phyloP scores from a whole-genome alignment of 2,329 filamentous ascomycete species.

The Diaporthe australafricana region DNA sequence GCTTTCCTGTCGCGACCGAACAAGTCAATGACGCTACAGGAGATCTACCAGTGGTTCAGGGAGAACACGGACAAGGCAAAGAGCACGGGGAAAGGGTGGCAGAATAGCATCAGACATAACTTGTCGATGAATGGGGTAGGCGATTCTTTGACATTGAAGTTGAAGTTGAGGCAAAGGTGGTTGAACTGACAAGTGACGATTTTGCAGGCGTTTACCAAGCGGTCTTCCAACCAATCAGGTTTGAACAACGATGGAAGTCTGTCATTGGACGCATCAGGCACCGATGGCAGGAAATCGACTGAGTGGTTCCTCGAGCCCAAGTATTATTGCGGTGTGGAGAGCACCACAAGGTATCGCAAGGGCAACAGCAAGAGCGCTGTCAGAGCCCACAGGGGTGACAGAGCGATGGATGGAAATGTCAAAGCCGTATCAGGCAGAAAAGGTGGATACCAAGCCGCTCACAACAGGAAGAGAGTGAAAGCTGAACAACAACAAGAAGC shows the following conservation, averaged over 20 bases:
- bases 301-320: constrained; percentile 84
- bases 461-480: constrained; percentile 38
- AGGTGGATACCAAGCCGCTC: constrained; percentile 43
- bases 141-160: background rate
- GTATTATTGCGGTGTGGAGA: constrained; percentile 78
- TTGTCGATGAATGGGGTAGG: constrained; percentile 92
- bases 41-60: constrained; percentile 92
- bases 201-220: constrained; percentile 47
- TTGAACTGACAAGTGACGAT: background rate
- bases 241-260: constrained; percentile 32
- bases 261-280: constrained; percentile 27
- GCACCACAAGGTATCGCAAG: constrained; percentile 84
- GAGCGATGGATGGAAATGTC: constrained; percentile 15
- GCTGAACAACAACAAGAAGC: constrained; percentile 28
- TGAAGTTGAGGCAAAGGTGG: constrained; percentile 31
- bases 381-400: constrained; percentile 28
- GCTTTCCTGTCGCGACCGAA: constrained; percentile 77
- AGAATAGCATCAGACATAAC: constrained; percentile 96
- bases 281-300: constrained; percentile 72
- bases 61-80: constrained; percentile 82
- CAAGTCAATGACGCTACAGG: constrained; percentile 81
- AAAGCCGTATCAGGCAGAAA: constrained; percentile 44
- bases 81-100: constrained; percentile 80
- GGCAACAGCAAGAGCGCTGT: constrained; percentile 47
- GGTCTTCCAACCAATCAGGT: constrained; percentile 20